These are phyloP conservation scores for Cyanodermella asteris DNA, from an alignment of 2,329 filamentous ascomycete genomes.

Conservation along the genomic window DNA sequence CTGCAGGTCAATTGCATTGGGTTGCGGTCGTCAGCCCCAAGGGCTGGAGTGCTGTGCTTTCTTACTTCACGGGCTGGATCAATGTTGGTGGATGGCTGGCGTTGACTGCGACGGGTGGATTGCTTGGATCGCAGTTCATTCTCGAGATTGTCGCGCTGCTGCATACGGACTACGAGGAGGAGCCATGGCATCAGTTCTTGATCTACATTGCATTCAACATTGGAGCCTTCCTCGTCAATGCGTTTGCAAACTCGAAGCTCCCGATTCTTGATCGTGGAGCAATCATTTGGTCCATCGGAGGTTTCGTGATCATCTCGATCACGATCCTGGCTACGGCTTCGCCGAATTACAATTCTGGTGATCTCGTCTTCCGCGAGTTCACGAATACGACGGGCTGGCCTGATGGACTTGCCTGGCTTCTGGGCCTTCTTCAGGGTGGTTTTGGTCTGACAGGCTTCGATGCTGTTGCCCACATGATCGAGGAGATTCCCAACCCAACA, in stretches of 20 bases:
- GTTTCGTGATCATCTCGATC: constrained; percentile 49
- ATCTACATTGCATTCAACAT: constrained; percentile 29
- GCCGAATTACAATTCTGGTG: constrained; percentile 39
- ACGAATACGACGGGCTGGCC: constrained; percentile 50
- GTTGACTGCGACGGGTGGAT: constrained; percentile 18
- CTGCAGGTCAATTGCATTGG: constrained; percentile 9
- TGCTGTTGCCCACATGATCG: constrained; percentile 19
- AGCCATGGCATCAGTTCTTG: constrained; percentile 21
- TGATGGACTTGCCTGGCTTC: constrained; percentile 33
- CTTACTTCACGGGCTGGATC: constrained; percentile 18
- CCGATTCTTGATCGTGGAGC: constrained; percentile 46
- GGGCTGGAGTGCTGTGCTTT: constrained; percentile 8
- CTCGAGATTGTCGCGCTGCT: constrained; percentile 22
- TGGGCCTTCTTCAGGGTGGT: constrained; percentile 27
- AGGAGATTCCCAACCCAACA: constrained; percentile 36
- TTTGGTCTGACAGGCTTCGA: constrained; percentile 33
- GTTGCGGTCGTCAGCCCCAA: constrained; percentile 10
- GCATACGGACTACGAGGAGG: constrained; percentile 16
- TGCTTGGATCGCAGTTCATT: constrained; percentile 23
- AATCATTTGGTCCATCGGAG: constrained; percentile 48
- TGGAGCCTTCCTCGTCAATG: constrained; percentile 23
- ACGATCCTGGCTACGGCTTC: constrained; percentile 44
- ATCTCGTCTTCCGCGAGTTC: constrained; percentile 45
- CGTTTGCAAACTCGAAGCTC: constrained; percentile 38
- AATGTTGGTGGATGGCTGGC: constrained; percentile 25